Base-by-base conservation (phyloP, 1,139 yeast species). In the Diutina pseudorugosa region DNA sequence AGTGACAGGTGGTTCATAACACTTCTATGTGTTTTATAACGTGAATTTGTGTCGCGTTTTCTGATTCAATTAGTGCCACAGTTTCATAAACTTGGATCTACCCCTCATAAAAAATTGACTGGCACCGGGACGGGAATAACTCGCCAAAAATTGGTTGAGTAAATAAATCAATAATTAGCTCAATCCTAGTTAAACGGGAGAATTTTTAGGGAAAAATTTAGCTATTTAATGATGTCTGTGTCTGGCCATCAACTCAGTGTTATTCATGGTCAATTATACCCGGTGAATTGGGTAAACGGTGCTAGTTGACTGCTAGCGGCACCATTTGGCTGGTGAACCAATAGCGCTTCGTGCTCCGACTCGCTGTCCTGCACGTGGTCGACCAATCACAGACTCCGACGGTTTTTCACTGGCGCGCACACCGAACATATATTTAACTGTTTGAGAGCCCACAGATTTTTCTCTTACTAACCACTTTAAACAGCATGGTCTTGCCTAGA, bases 401-500 rank as follows among this genome's bases (percentile, higher is more conserved):
- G 36, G 36, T 30, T 30, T 30, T 30, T 30, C 36, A 30, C 36
- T 30, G 36, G 36, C 36, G 42, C 42, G 42, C 42, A 16, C 18
- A 8, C 16, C 42, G 42, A n/a, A 18, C 42, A 16, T 18, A 16
- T 18, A 16, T 40, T 40, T 40, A 40, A 16, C 18, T 16, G 20
- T 40, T 18, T n/a, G 42, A 40, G 42, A 19, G n/a, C 42, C 42
- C 20, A n/a, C 42, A n/a, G 20, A 18, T 40, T 16, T 40, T 16
- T 16, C 20, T 40, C 20, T 40, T 40, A 16, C 20, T 40, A n/a
- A 40, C 47, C 30, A 44, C 51, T 42, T n/a, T 54, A 53, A 53
- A 56, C 60, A 60, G 62, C 66, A 82, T 82, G 87, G 86, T 80
- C 76, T 77, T 84, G 74, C 93, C 96, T 75, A 89, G 95, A 83